phyloP scores from a whole-genome alignment of 139 green algal genomes.

The Mesotaenium endlicherianum region DNA sequence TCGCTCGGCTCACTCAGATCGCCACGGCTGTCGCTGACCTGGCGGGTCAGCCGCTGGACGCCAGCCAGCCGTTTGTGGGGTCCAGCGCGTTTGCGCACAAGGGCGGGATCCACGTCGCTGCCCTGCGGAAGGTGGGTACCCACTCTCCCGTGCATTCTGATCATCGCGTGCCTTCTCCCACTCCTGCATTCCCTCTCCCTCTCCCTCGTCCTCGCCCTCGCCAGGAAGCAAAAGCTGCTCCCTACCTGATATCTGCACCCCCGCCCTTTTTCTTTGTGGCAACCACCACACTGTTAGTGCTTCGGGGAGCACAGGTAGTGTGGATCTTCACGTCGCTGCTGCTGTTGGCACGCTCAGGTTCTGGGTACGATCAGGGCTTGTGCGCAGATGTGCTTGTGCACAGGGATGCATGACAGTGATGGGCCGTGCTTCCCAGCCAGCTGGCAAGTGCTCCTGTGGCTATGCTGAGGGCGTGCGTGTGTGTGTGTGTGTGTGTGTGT shows the following conservation, averaged over 20 bases:
- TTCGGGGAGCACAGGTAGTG: no score
- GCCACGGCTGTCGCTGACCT: slow-evolving; percentile 43
- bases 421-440: no score
- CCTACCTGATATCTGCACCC: not conserved
- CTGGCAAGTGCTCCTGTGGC: no score
- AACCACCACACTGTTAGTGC: no score
- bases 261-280: not conserved
- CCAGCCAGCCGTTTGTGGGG: slow-evolving; percentile 54
- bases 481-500: not conserved
- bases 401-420: no score
- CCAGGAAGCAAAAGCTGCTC: no score
- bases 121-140: slow-evolving; percentile 37
- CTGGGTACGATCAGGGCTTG: no score
- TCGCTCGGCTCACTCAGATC: slow-evolving; percentile 45
- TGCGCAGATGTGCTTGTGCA: no score
- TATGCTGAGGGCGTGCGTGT: not conserved
- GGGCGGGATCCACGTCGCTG: slow-evolving; percentile 58
- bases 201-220: not conserved
- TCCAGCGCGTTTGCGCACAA: slow-evolving; percentile 57
- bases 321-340: no score
- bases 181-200: not conserved
- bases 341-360: no score
- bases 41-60: slow-evolving; percentile 21
- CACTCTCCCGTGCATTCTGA: not conserved
- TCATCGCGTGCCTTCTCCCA: not conserved